These are phyloP conservation scores for Trichoderma citrinoviride DNA, from an alignment of 2,329 filamentous ascomycete species.

Conservation along the genomic window DNA sequence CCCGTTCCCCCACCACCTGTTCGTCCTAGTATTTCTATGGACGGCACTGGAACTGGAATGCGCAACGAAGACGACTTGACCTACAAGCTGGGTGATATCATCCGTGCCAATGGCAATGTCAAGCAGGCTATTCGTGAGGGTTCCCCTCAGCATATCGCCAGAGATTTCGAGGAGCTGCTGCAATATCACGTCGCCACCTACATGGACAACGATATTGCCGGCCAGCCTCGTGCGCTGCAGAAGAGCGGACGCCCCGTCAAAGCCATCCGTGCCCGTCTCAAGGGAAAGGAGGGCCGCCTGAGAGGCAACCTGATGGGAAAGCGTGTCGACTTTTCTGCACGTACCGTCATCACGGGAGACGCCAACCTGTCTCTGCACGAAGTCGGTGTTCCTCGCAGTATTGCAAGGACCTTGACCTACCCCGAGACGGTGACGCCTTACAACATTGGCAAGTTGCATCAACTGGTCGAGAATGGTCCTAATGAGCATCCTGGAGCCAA, in stretches of 20 bases:
- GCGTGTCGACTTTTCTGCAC: constrained; percentile 97
- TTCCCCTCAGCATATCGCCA: constrained; percentile 83
- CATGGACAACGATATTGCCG: constrained; percentile 99
- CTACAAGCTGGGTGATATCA: constrained; percentile 97
- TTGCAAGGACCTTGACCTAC: constrained; percentile 89
- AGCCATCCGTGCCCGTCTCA: constrained; percentile 92
- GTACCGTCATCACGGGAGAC: constrained; percentile 99
- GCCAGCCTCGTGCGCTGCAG: constrained; percentile 88
- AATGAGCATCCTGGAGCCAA: constrained; percentile 94
- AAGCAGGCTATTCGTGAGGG: constrained; percentile 87
- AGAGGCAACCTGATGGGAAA: constrained; percentile 99
- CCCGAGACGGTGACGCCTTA: constrained; percentile 96
- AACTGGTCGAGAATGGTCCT: constrained; percentile 87
- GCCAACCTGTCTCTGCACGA: constrained; percentile 95
- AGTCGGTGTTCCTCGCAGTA: constrained; percentile 92
- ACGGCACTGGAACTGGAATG: constrained; percentile 86
- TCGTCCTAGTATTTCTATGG: constrained; percentile 94
- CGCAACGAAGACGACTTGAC: constrained; percentile 98
- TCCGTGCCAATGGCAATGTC: constrained; percentile 94
- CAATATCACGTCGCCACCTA: constrained; percentile 99
- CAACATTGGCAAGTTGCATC: constrained; percentile 90
- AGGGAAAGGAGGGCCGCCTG: constrained; percentile 97
- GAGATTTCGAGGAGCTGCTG: constrained; percentile 85
- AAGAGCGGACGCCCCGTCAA: constrained; percentile 97
- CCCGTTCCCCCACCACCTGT: constrained; percentile 95